A percentile compares a stretch with the other conserved stretches of the same genome.
phyloP scores from a whole-genome alignment of 2,329 filamentous ascomycete genomes.

The Pseudogymnoascus sp. region DNA sequence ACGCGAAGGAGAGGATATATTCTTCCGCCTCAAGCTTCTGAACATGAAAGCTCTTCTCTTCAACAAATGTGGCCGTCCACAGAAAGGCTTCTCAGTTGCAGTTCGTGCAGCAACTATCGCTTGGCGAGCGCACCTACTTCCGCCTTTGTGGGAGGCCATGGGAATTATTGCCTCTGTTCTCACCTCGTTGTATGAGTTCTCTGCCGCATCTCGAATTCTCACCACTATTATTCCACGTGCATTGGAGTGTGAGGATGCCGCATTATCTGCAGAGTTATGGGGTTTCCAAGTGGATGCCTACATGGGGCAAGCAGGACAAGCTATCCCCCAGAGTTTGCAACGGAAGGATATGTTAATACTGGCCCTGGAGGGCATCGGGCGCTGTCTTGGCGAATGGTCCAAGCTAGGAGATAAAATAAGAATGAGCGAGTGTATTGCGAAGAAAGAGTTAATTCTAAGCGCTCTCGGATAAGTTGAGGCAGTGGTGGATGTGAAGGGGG shows the following conservation, averaged over 20 bases:
- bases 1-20: conserved; percentile 50
- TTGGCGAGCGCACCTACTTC: conserved; percentile 48
- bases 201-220: conserved; percentile 45
- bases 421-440: conserved; percentile 43
- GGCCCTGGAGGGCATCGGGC: conserved; percentile 40
- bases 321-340: conserved; percentile 26
- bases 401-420: conserved; percentile 53
- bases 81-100: conserved; percentile 57
- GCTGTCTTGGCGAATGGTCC: conserved; percentile 44
- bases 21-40: conserved; percentile 52
- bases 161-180: conserved; percentile 48
- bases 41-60: conserved; percentile 54
- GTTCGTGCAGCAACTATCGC: conserved; percentile 56
- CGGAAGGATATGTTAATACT: conserved; percentile 41
- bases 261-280: conserved; percentile 49
- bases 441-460: conserved; percentile 57
- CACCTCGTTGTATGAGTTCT: conserved; percentile 51
- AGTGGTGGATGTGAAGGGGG: conserved; percentile 47
- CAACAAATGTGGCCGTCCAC: conserved; percentile 48
- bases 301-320: conserved; percentile 52
- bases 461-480: conserved; percentile 45
- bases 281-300: conserved; percentile 53
- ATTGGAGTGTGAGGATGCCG: conserved; percentile 50
- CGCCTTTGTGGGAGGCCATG: conserved; percentile 53
- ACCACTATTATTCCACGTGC: conserved; percentile 56